phyloP scores from a whole-genome alignment of 108 stramenopile species.

The Conticribra weissflogii region DNA sequence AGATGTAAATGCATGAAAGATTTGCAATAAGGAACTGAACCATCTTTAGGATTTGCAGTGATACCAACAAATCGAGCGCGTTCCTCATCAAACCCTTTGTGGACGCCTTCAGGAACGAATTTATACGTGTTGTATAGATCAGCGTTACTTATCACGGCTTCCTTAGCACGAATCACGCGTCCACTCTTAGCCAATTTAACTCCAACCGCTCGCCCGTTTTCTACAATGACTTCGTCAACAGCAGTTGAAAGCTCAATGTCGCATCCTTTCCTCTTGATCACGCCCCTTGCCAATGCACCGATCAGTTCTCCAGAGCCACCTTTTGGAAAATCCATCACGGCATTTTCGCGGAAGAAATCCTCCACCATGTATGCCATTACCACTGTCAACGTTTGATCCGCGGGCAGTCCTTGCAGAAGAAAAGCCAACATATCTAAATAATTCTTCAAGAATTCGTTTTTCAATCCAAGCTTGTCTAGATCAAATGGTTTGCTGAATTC shows the following conservation, averaged over 20 bases:
- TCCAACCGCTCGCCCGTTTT: slow-evolving; percentile 78
- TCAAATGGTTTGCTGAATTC: slow-evolving; percentile 71
- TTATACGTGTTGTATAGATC: slow-evolving; percentile 82
- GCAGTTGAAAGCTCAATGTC: slow-evolving; percentile 63
- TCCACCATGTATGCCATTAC: slow-evolving; percentile 95
- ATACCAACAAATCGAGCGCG: slow-evolving; percentile 60
- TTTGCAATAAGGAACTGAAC: slow-evolving; percentile 73
- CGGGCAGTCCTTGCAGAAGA: slow-evolving; percentile 88
- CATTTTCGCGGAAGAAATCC: slow-evolving; percentile 89
- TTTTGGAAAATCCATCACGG: slow-evolving; percentile 90
- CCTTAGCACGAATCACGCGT: slow-evolving; percentile 61
- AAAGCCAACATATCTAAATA: slow-evolving; percentile 93
- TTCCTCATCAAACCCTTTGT: slow-evolving; percentile 45
- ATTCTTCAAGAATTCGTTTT: slow-evolving; percentile 88
- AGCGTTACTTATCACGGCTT: slow-evolving; percentile 92
- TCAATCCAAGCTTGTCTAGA: slow-evolving; percentile 75
- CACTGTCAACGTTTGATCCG: slow-evolving; percentile 87
- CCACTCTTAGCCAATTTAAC: slow-evolving; percentile 73
- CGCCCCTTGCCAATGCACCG: slow-evolving; percentile 87
- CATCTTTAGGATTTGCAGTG: slow-evolving; percentile 64
- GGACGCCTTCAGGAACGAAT: slow-evolving; percentile 55
- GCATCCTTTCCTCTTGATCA: slow-evolving; percentile 67
- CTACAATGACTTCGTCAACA: slow-evolving; percentile 87
- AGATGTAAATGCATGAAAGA: slow-evolving; percentile 94
- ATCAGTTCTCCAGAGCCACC: slow-evolving; percentile 89